phyloP scores from a whole-genome alignment of 306 rosid species.

The Betula pendula region DNA sequence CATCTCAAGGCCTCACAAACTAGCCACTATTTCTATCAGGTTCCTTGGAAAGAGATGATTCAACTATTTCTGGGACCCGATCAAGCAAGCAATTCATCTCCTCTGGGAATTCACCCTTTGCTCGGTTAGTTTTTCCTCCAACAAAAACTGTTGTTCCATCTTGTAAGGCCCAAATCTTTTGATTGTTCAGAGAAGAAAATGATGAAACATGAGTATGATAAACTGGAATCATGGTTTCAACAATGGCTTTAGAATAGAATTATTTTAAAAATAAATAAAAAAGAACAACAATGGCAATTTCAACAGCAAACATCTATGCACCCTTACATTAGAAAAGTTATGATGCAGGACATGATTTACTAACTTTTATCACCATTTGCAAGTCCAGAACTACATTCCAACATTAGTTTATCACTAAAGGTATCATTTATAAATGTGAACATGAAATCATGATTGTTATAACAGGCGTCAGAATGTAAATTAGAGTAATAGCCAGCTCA shows the following conservation, averaged over 20 bases:
- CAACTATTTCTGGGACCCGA: slow-evolving; percentile 70
- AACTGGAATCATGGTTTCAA: not conserved
- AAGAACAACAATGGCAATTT: not conserved
- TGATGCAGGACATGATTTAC: not conserved
- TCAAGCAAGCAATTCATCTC: slow-evolving; percentile 85
- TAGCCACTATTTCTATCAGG: slow-evolving; percentile 44
- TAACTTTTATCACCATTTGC: not conserved
- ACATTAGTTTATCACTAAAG: not conserved
- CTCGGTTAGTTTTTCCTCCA: slow-evolving; percentile 90
- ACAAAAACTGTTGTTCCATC: slow-evolving; percentile 77
- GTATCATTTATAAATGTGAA: not conserved
- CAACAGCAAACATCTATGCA: not conserved
- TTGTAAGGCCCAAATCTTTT: slow-evolving; percentile 95
- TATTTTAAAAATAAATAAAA: not conserved
- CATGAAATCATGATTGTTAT: not conserved
- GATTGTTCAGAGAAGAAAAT: slow-evolving; percentile 29
- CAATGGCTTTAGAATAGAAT: not conserved
- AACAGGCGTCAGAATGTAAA: not conserved
- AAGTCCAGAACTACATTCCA: not conserved
- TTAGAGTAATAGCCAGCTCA: not conserved
- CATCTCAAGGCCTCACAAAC: slow-evolving; percentile 29
- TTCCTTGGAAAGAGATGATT: slow-evolving; percentile 48
- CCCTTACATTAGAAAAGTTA: not conserved
- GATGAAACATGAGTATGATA: not conserved
- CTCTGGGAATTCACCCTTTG: slow-evolving; percentile 79